A percentile compares a stretch with the other conserved stretches of the same genome.
Conservation (phyloP, 192 early-diverging fungal genomes). For the Backusella luteola region DNA sequence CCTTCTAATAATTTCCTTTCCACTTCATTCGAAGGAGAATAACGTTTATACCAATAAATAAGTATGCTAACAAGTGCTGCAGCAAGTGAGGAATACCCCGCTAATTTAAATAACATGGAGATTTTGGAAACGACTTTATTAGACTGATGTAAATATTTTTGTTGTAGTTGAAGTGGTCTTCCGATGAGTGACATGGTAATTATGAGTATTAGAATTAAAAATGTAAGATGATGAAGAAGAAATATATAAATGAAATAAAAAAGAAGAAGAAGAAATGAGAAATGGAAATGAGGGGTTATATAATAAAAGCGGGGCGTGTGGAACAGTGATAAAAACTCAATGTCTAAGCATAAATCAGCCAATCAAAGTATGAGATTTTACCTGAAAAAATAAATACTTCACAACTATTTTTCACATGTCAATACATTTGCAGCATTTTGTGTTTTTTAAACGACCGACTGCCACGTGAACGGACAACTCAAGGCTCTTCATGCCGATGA, state of each 20-base stretch:
- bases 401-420: conserved; percentile 4
- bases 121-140: conserved; percentile 11
- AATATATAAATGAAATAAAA: neutral
- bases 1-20: neutral
- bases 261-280: neutral
- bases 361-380: neutral
- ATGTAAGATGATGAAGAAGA: neutral
- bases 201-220: neutral
- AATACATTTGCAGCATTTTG: neutral
- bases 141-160: conserved; percentile 2
- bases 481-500: conserved; percentile 4
- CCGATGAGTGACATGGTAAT: neutral
- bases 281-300: neutral
- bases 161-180: conserved; percentile 3
- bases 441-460: conserved; percentile 1
- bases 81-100: conserved; percentile 31
- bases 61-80: conserved; percentile 21
- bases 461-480: neutral
- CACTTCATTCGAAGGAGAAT: neutral
- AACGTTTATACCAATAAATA: conserved; percentile 18
- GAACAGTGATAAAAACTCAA: neutral
- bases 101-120: conserved; percentile 20
- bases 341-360: conserved; percentile 1
- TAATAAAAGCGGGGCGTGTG: neutral
- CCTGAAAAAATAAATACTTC: neutral